Conservation (phyloP, 2,329 filamentous ascomycete genomes). For the Ophiostoma montium region DNA sequence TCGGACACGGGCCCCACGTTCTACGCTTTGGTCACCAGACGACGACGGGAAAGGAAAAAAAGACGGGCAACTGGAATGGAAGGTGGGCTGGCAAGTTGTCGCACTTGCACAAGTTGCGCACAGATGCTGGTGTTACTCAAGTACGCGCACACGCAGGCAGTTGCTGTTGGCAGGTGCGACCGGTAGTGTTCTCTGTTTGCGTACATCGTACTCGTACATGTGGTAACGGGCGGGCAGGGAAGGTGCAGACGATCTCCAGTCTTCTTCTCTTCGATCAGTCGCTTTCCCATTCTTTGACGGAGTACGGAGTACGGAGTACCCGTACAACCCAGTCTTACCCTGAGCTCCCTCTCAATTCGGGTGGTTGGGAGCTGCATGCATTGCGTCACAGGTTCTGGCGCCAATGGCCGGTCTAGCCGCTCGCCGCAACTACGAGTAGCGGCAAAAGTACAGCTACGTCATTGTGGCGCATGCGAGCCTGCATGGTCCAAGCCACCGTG, state of each 20-base stretch:
- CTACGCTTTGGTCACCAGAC: background rate
- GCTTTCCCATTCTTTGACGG: background rate
- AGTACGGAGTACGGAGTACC: too few relatives aligned
- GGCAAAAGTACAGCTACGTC: background rate
- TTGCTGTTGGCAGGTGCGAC: constrained; percentile 1
- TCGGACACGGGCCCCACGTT: background rate
- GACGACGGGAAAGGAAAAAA: background rate
- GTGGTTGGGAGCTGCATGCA: too few relatives aligned
- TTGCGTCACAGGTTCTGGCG: background rate
- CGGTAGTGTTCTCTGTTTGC: background rate
- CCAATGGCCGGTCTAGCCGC: background rate
- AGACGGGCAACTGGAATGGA: background rate
- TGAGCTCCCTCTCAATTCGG: background rate
- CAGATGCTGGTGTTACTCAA: background rate
- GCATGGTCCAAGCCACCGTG: background rate
- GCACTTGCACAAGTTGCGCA: background rate
- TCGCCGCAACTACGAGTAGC: too few relatives aligned
- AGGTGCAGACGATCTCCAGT: background rate
- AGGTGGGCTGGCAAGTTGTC: too few relatives aligned
- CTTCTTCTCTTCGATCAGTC: background rate
- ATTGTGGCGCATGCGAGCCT: background rate
- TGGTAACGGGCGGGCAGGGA: background rate
- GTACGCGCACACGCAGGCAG: too few relatives aligned
- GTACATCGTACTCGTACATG: too few relatives aligned
- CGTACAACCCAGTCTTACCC: too few relatives aligned